Evolutionary conservation across 805 yeast species (phyloP).

Genomic region (Tetrapisispora namnaoensis): DNA sequence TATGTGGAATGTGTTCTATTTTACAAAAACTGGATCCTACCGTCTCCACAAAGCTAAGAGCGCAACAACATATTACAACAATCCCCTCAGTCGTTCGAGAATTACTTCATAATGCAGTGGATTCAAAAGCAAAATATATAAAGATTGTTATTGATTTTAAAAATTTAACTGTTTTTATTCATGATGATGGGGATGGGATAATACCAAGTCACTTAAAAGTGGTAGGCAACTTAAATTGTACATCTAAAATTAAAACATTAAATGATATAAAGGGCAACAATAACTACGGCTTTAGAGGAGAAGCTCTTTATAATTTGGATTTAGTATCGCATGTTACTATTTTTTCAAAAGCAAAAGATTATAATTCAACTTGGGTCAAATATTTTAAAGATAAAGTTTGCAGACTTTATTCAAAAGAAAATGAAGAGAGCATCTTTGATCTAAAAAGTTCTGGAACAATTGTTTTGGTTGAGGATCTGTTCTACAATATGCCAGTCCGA

Average conservation of each 20-base stretch:
- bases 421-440: neutral
- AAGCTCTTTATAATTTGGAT: constrained; percentile 50
- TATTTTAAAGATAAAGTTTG: neutral
- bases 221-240: constrained; percentile 40
- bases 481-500: constrained; percentile 24
- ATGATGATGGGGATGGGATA: constrained; percentile 72
- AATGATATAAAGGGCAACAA: constrained; percentile 31
- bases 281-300: constrained; percentile 67
- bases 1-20: constrained; percentile 5
- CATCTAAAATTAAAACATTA: constrained; percentile 42
- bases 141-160: constrained; percentile 30
- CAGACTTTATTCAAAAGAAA: neutral
- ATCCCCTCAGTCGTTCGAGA: constrained; percentile 38
- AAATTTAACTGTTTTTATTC: constrained; percentile 32
- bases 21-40: constrained; percentile 11
- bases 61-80: constrained; percentile 32
- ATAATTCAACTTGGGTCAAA: constrained; percentile 22
- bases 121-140: constrained; percentile 39
- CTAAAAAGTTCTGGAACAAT: constrained; percentile 14
- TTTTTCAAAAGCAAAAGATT: constrained; percentile 33
- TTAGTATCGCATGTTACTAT: constrained; percentile 39
- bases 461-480: constrained; percentile 12
- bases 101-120: constrained; percentile 45
- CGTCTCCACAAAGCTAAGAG: constrained; percentile 14
- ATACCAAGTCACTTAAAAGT: constrained; percentile 34